A percentile compares a stretch with the other conserved stretches of the same genome.
phyloP scores from a whole-genome alignment of 2,329 filamentous ascomycete genomes.

The Aspergillus puulaauensis region DNA sequence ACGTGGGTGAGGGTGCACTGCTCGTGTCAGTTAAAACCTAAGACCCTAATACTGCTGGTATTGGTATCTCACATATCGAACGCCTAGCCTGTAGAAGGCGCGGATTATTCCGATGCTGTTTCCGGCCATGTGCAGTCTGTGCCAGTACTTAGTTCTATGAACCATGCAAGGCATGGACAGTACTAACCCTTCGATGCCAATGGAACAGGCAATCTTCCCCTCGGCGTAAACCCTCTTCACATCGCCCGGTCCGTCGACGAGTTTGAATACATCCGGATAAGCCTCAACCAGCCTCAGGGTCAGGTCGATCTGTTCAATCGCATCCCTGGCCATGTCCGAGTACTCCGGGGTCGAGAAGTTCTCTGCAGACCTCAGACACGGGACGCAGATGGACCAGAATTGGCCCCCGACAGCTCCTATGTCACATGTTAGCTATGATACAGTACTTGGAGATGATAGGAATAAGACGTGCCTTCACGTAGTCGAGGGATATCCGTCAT shows the following conservation, averaged over 20 bases:
- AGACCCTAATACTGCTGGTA: too few species aligned
- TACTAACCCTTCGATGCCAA: neutral
- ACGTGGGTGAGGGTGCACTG: slow-evolving; percentile 21
- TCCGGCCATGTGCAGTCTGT: slow-evolving; percentile 9
- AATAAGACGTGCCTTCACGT: neutral
- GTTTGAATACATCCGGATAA: neutral
- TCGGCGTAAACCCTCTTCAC: neutral
- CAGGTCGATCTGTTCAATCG: slow-evolving; percentile 4
- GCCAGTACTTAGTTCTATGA: neutral
- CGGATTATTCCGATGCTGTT: slow-evolving; percentile 21
- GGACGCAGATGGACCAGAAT: neutral
- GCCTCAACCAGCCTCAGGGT: neutral
- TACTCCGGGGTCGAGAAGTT: neutral
- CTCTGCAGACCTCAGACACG: neutral
- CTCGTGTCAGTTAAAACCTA: too few species aligned
- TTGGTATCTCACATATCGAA: slow-evolving; percentile 14
- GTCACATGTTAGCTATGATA: too few species aligned
- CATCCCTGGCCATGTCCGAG: neutral
- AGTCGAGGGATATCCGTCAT: slow-evolving; percentile 1
- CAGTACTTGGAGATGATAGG: too few species aligned
- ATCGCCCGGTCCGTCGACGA: neutral
- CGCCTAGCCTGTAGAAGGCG: slow-evolving; percentile 21
- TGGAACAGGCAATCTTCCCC: slow-evolving; percentile 2
- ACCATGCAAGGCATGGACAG: too few species aligned
- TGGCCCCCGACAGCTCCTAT: neutral